A percentile compares a stretch with the other conserved stretches of the same genome.
These are phyloP conservation scores for Aureobasidium vineae DNA, from an alignment of 2,329 filamentous ascomycete species.

Conservation along the genomic window DNA sequence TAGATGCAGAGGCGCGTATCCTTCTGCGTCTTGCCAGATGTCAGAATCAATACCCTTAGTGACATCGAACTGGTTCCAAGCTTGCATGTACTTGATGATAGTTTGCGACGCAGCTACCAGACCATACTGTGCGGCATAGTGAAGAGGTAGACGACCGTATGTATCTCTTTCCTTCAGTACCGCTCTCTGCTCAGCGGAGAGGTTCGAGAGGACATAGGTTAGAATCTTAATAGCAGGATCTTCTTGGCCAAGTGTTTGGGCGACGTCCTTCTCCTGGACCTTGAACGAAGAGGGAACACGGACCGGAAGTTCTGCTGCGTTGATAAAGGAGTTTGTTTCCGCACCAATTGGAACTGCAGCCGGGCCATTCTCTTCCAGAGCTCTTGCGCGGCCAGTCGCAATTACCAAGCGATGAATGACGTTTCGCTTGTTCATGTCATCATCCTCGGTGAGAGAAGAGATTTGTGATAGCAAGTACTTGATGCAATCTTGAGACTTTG, in stretches of 20 bases:
- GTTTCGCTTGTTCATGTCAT: constrained; percentile 92
- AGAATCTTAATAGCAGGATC: constrained; percentile 74
- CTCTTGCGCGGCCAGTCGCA: constrained; percentile 75
- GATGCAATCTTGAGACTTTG: constrained; percentile 67
- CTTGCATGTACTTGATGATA: constrained; percentile 83
- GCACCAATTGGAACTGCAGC: constrained; percentile 20
- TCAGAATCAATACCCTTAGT: constrained; percentile 81
- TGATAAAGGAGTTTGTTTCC: constrained; percentile 70
- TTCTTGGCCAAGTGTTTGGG: constrained; percentile 61
- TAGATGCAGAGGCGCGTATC: constrained; percentile 85
- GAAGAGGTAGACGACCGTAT: constrained; percentile 79
- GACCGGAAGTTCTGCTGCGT: constrained; percentile 69
- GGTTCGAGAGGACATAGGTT: constrained; percentile 61
- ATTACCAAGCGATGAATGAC: constrained; percentile 92
- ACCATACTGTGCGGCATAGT: constrained; percentile 93
- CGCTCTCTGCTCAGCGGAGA: constrained; percentile 64
- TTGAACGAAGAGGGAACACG: constrained; percentile 61
- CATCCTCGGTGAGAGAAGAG: constrained; percentile 73
- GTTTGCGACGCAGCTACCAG: constrained; percentile 87
- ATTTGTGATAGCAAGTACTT: constrained; percentile 67
- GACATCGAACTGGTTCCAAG: constrained; percentile 83
- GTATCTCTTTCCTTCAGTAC: constrained; percentile 70
- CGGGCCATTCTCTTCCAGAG: constrained; percentile 44
- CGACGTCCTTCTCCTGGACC: constrained; percentile 61
- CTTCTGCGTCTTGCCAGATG: constrained; percentile 89